Conservation (phyloP, 2,329 filamentous ascomycete genomes). For the Raffaelea arxii region DNA sequence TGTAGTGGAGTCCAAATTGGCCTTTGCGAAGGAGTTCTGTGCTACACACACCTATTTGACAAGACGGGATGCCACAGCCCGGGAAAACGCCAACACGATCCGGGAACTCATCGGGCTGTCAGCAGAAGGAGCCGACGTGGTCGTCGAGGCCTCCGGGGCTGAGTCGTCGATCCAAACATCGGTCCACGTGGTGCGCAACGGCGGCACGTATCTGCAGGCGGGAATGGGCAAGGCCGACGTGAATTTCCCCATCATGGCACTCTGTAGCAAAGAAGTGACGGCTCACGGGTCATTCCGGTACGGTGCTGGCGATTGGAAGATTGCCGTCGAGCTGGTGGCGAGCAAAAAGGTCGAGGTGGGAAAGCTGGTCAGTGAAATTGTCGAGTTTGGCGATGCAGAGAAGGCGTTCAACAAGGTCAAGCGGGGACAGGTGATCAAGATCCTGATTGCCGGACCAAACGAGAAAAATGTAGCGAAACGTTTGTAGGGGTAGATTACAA, state of each 20-base stretch:
- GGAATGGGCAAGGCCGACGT: conserved; percentile 88
- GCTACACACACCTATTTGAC: conserved; percentile 63
- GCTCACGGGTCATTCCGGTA: conserved; percentile 86
- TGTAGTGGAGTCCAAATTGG: conserved; percentile 68
- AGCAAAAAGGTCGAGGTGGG: conserved; percentile 69
- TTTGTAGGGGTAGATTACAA: no score
- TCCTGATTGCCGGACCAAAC: conserved; percentile 57
- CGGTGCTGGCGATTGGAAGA: conserved; percentile 74
- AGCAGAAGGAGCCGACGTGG: conserved; percentile 57
- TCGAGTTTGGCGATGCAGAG: conserved; percentile 74
- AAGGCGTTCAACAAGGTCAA: conserved; percentile 80
- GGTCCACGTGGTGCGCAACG: conserved; percentile 59
- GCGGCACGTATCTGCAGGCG: conserved; percentile 73
- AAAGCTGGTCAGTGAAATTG: conserved; percentile 66
- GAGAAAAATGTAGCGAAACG: no score
- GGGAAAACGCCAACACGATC: conserved; percentile 65
- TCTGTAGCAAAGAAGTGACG: conserved; percentile 83
- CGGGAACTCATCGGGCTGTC: conserved; percentile 52
- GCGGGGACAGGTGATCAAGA: conserved; percentile 67
- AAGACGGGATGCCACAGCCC: conserved; percentile 50
- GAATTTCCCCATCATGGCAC: conserved; percentile 81
- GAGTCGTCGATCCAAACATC: conserved; percentile 68
- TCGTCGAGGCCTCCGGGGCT: conserved; percentile 72
- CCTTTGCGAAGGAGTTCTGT: conserved; percentile 65
- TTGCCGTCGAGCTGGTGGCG: conserved; percentile 68